A percentile compares a stretch with the other conserved stretches of the same genome.
Evolutionary conservation across 192 early-diverging fungal genomes (phyloP).

Genomic region (Linnemannia hyalina): DNA sequence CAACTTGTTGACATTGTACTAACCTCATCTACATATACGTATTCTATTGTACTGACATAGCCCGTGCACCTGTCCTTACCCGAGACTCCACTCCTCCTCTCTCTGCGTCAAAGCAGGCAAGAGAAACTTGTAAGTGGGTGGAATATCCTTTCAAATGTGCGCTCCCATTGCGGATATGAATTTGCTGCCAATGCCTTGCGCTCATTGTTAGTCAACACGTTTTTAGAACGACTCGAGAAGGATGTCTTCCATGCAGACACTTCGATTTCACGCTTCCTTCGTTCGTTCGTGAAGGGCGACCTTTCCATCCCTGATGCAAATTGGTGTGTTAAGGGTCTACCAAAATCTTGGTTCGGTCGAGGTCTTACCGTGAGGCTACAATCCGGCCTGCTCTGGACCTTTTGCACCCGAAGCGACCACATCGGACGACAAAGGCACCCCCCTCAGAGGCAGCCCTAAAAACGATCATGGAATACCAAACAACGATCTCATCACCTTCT

Average conservation of each 20-base stretch:
- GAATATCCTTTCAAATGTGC: no score
- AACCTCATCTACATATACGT: no score
- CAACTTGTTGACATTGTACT: no score
- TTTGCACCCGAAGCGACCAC: conserved; percentile 44
- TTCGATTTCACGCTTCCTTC: neutral
- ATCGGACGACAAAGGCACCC: conserved; percentile 36
- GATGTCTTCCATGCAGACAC: neutral
- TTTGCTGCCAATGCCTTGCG: no score
- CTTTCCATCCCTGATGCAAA: conserved; percentile 33
- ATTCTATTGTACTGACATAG: no score
- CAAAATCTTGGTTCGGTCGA: conserved; percentile 34
- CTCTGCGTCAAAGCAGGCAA: neutral
- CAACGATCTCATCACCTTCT: conserved; percentile 44
- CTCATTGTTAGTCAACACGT: neutral
- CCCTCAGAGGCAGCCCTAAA: conserved; percentile 31
- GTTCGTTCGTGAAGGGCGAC: conserved; percentile 32
- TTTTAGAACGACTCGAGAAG: neutral
- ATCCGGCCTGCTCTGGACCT: conserved; percentile 41
- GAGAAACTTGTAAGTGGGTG: no score
- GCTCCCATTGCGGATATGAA: no score
- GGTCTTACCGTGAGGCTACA: conserved; percentile 15
- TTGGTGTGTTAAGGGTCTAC: conserved; percentile 47
- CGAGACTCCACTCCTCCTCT: no score
- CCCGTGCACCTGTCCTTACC: no score
- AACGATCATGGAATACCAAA: conserved; percentile 36